phyloP scores from a whole-genome alignment of 108 stramenopile species.

The Skeletonema grethae region DNA sequence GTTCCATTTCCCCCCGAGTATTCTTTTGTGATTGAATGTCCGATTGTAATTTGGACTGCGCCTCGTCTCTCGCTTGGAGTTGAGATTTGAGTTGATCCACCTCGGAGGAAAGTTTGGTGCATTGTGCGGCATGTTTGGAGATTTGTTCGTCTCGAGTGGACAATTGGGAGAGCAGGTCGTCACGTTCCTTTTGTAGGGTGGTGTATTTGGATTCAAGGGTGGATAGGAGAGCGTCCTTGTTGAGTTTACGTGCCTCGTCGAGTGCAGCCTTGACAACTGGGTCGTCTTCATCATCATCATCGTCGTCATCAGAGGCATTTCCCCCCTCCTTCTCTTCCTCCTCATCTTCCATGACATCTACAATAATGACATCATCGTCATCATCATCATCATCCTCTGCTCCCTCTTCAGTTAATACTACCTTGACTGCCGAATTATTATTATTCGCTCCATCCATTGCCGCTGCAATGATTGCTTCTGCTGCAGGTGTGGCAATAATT shows the following conservation, averaged over 20 bases:
- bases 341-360: background rate
- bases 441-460: background rate
- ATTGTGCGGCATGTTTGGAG: background rate
- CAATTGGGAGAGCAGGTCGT: constrained; percentile 15
- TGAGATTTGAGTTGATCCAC: background rate
- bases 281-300: constrained; percentile 4
- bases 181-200: constrained; percentile 38
- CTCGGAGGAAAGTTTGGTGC: background rate
- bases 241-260: constrained; percentile 19
- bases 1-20: background rate
- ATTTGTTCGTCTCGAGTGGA: background rate
- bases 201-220: constrained; percentile 31
- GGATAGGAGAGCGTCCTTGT: constrained; percentile 36
- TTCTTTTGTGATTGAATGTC: background rate
- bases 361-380: background rate
- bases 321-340: constrained; percentile 4
- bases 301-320: background rate
- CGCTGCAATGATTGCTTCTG: constrained; percentile 7
- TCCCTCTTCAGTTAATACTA: background rate
- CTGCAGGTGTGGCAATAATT: background rate
- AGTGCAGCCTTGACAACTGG: constrained; percentile 27
- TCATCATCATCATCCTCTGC: constrained; percentile 2
- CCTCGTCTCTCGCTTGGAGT: background rate
- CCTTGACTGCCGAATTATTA: background rate
- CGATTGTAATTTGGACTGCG: background rate